phyloP scores from a whole-genome alignment of 108 stramenopile genomes.

The Conticribra weissflogii region DNA sequence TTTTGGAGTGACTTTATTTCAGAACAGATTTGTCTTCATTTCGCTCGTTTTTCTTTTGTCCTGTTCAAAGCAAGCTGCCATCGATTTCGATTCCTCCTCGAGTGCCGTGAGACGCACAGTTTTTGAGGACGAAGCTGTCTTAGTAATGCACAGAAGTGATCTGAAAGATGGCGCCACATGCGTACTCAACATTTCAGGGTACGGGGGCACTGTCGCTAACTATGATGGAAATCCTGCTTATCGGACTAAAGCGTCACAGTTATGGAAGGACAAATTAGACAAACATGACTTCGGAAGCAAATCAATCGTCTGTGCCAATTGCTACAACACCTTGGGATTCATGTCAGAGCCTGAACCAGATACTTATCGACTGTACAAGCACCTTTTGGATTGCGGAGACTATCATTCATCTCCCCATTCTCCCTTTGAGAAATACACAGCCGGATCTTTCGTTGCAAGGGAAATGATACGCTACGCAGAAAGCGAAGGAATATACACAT shows the following conservation, averaged over 20 bases:
- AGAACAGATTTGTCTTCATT: background rate
- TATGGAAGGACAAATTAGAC: conserved; percentile 45
- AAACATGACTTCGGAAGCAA: conserved; percentile 5
- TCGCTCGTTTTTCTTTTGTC: background rate
- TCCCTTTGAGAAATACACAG: conserved; percentile 31
- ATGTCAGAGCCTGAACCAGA: conserved; percentile 58
- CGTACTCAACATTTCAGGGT: conserved; percentile 54
- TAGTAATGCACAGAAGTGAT: conserved; percentile 65
- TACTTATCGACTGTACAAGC: conserved; percentile 76
- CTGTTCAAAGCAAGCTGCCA: conserved; percentile 10
- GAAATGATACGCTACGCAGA: conserved; percentile 87
- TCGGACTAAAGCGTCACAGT: no score
- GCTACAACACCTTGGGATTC: conserved; percentile 72
- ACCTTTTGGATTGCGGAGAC: conserved; percentile 54
- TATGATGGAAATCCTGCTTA: no score
- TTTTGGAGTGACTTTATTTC: background rate
- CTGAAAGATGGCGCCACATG: conserved; percentile 41
- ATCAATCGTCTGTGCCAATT: conserved; percentile 44
- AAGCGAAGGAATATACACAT: conserved; percentile 79
- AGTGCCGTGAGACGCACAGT: conserved; percentile 41
- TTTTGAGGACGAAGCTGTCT: conserved; percentile 62
- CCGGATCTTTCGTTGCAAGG: conserved; percentile 70
- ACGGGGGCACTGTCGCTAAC: no score
- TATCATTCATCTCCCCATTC: background rate
- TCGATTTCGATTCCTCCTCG: conserved; percentile 49